Evolutionary conservation across 768 basidiomycete species (phyloP), one percentile per base, ranked within the genome.

Genomic region (Strobilomyces dryophilus): DNA sequence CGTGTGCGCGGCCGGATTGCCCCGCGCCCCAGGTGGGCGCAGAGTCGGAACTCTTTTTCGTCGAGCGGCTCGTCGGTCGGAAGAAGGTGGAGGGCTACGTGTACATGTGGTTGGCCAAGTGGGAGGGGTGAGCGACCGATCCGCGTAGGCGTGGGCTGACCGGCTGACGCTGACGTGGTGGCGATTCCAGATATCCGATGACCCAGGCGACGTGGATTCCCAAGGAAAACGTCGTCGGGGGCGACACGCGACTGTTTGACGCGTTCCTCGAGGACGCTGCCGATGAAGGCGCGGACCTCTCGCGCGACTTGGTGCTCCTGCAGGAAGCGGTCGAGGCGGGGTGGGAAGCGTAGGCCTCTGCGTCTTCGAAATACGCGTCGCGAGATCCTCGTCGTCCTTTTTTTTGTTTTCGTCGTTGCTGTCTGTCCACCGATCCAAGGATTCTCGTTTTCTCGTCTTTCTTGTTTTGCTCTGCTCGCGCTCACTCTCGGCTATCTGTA

Each of bases 61-160:
- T 69, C 5, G 62, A 71, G 42, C 63, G 56, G 34, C 57, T 69
- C 14, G 61, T 71, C 0, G 70, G 68, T 24, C 62, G 68, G 40
- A 60, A 62, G 26, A 53, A 41, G 11, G 15, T 45, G 3, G 57
- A 64, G 2, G 50, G 52, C 7, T 57, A 54, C 24, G 15, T 52
- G 1, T 64, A 54, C 37, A 5, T 56, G 43, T 71, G 66, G 66
- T 47, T 71, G 31, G 68, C 66, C 15, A 70, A 69, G 44, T 69
- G 68, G 68, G 69, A 69, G 0, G 70, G 69, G 69, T 71, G 20
- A 47, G 52, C 6, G 14, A 29, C n/a, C 4, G 15, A 17, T 34
- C 29, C 31, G 40, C 12, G 29, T 14, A 20, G 9, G 10, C n/a
- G n/a, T n/a, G n/a, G 29, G 2, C 35, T 7, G 6, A 15, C 12